Evolutionary conservation across 371 early-diverging fungal genomes (phyloP).

Genomic region (Umbelopsis sp.): DNA sequence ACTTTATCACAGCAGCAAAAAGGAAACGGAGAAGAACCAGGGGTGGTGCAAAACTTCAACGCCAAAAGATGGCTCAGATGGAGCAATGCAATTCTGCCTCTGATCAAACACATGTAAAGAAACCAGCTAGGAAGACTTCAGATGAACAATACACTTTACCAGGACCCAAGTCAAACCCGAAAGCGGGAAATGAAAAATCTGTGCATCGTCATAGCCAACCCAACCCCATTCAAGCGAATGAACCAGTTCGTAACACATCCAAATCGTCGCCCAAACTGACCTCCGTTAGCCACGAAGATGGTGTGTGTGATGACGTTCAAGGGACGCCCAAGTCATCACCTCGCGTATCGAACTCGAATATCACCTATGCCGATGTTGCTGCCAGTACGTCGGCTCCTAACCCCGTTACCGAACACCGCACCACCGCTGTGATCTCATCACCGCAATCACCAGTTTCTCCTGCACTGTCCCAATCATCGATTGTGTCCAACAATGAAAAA

Average conservation of each 20-base stretch:
- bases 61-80: neutral
- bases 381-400: neutral
- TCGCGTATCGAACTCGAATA: neutral
- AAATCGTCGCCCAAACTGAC: neutral
- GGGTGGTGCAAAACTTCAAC: slow-evolving; percentile 11
- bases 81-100: neutral
- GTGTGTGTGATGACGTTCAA: neutral
- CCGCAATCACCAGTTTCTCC: neutral
- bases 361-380: slow-evolving; percentile 5
- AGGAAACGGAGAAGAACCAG: slow-evolving; percentile 17
- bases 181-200: neutral
- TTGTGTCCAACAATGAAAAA: neutral
- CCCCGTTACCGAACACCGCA: neutral
- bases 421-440: neutral
- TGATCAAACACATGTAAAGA: neutral
- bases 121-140: neutral
- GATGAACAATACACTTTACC: neutral
- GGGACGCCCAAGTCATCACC: neutral
- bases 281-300: neutral
- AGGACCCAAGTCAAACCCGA: neutral
- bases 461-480: neutral
- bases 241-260: neutral
- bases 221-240: neutral
- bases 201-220: neutral
- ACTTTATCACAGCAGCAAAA: slow-evolving; percentile 13